Conservation (phyloP, 148 eudicot species). For the Rhododendron ovatum region DNA sequence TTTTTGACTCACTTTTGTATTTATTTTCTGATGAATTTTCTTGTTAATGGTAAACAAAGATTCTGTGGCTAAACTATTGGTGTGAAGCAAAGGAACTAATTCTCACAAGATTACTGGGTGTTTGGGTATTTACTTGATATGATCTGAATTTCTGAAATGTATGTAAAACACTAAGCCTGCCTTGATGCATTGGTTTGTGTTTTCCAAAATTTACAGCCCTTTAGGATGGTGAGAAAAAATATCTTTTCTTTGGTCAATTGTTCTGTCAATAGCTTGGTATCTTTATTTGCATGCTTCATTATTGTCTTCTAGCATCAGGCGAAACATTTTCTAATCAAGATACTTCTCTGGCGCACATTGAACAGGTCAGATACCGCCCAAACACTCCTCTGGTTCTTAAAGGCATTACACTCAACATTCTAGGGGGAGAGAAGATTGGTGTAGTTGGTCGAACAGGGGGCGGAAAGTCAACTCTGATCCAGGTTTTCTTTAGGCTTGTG, state of each 20-base stretch:
- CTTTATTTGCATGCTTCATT: neutral
- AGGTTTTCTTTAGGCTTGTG: slow-evolving; percentile 84
- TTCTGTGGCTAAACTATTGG: neutral
- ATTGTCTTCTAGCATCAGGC: neutral
- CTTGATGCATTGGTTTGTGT: neutral
- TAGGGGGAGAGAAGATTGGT: slow-evolving; percentile 89
- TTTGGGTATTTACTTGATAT: neutral
- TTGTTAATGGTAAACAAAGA: neutral
- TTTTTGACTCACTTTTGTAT: neutral
- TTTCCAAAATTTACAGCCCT: neutral
- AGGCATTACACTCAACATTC: slow-evolving; percentile 69
- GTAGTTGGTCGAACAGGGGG: slow-evolving; percentile 96
- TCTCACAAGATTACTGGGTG: neutral
- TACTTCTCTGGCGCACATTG: neutral
- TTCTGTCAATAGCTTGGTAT: neutral
- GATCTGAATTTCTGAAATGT: neutral
- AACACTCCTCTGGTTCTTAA: slow-evolving; percentile 83
- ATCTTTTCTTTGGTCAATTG: neutral
- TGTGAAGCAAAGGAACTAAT: neutral
- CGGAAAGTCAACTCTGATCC: slow-evolving; percentile 90
- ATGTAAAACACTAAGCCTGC: neutral
- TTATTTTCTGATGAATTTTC: neutral
- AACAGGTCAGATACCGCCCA: slow-evolving; percentile 86
- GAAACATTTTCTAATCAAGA: neutral
- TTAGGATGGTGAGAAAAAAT: neutral